Evolutionary conservation across 2,329 filamentous ascomycete species (phyloP).

Genomic region (Colletotrichum zoysiae): DNA sequence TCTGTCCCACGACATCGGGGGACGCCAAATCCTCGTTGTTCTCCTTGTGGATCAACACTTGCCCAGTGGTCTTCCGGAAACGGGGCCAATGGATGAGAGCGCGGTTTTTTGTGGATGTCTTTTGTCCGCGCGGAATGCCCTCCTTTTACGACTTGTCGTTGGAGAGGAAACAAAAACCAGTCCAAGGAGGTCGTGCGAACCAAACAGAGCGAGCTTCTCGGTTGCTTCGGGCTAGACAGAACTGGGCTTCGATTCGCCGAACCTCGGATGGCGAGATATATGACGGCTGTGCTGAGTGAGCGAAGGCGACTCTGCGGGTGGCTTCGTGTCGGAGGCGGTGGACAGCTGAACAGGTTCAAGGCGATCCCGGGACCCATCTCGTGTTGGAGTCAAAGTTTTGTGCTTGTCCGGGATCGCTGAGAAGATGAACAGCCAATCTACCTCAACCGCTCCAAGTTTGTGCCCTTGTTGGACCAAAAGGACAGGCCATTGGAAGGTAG

Average conservation of each 20-base stretch:
- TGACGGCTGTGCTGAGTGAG: conserved; percentile 43
- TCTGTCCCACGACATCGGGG: conserved; percentile 55
- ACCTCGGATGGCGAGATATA: conserved; percentile 45
- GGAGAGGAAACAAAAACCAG: conserved; percentile 95
- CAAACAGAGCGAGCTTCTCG: conserved; percentile 77
- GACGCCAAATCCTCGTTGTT: conserved; percentile 62
- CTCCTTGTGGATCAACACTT: conserved; percentile 49
- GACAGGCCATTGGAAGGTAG: conserved; percentile 56
- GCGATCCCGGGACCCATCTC: conserved; percentile 81
- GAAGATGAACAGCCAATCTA: conserved; percentile 2
- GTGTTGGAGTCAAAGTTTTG: conserved; percentile 95
- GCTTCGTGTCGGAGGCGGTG: conserved; percentile 4
- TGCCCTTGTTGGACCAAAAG: conserved; percentile 44
- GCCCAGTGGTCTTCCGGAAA: conserved; percentile 61
- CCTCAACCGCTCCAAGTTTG: not conserved
- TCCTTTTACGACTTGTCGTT: conserved; percentile 60
- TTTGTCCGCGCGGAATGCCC: conserved; percentile 88
- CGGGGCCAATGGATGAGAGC: conserved; percentile 64
- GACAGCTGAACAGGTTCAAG: conserved; percentile 36
- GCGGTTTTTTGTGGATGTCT: conserved; percentile 94
- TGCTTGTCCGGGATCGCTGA: conserved; percentile 77
- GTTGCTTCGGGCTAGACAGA: conserved; percentile 43
- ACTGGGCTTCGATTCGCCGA: conserved; percentile 47
- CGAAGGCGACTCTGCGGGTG: conserved; percentile 13
- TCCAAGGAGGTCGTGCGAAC: conserved; percentile 87